These are phyloP conservation scores for Mycena sanguinolenta DNA, from an alignment of 768 basidiomycete genomes.

Conservation along the genomic window DNA sequence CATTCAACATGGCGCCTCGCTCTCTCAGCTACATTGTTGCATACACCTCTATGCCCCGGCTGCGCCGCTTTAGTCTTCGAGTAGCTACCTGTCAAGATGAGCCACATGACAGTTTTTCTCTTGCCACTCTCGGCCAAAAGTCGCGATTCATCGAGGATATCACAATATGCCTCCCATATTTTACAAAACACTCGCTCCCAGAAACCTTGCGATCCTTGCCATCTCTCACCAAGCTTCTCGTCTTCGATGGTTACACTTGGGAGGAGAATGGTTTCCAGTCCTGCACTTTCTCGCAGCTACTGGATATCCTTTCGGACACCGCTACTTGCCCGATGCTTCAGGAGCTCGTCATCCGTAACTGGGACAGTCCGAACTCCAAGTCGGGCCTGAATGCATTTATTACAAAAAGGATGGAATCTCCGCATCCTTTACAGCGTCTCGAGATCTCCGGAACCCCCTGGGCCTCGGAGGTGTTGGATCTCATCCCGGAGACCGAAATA, in stretches of 20 bases:
- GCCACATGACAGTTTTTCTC: not conserved
- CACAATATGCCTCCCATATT: no score
- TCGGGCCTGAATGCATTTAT: no score
- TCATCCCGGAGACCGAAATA: not conserved
- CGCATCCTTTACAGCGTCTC: no score
- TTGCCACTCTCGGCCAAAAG: not conserved
- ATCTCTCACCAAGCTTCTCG: not conserved
- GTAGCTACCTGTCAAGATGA: not conserved
- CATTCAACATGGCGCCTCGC: not conserved
- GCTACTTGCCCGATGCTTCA: no score
- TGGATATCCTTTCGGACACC: no score
- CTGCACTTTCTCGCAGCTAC: no score
- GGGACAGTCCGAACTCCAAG: no score
- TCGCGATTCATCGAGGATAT: not conserved
- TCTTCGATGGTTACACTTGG: not conserved
- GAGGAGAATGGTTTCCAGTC: no score
- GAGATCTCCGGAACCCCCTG: not conserved
- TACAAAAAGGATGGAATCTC: no score
- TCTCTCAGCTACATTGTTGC: not conserved
- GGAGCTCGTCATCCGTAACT: no score
- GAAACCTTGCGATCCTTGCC: conserved; percentile 37
- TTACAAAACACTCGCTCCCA: conserved; percentile 37
- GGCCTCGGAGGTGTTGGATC: not conserved
- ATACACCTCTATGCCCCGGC: not conserved
- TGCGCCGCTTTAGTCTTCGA: not conserved